Evolutionary conservation across 345 rosid species (phyloP).

Genomic region (Lumnitzera racemosa): DNA sequence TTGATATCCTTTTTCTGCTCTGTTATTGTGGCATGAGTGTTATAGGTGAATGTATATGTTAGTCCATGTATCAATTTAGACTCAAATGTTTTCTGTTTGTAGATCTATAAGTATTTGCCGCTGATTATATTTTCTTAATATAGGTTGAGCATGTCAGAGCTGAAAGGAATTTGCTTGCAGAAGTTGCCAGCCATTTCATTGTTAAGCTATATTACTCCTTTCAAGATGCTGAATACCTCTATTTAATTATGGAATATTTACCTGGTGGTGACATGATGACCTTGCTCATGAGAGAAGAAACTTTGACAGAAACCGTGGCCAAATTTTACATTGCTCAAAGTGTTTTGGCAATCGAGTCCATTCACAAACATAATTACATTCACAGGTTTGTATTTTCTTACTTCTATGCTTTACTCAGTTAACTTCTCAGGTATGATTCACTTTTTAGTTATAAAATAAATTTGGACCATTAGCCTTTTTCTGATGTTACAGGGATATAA

Average conservation of each 20-base stretch:
- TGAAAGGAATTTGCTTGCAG: constrained; percentile 95
- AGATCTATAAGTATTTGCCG: constrained; percentile 1
- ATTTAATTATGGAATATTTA: constrained; percentile 87
- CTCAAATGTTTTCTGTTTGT: not conserved
- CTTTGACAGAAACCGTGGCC: constrained; percentile 86
- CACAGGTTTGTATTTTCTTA: constrained; percentile 51
- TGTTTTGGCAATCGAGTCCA: constrained; percentile 86
- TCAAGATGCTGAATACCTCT: constrained; percentile 76
- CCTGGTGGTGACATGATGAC: constrained; percentile 98
- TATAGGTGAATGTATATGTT: not conserved
- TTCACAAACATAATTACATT: constrained; percentile 83
- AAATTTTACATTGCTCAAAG: constrained; percentile 86
- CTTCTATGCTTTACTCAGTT: not conserved
- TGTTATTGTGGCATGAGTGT: not conserved
- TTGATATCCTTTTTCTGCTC: not conserved
- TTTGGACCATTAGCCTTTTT: constrained; percentile 6
- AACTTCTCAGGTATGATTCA: not conserved
- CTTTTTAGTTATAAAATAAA: not conserved
- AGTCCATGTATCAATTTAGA: not conserved
- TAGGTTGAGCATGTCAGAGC: constrained; percentile 94
- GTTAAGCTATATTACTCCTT: constrained; percentile 91
- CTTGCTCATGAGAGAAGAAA: constrained; percentile 87
- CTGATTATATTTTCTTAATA: constrained; percentile 3
- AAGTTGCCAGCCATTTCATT: constrained; percentile 81
- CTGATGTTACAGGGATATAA: constrained; percentile 62